Evolutionary conservation across 1,284 basidiomycete species (phyloP).

Genomic region (Rhizopogon parksii): DNA sequence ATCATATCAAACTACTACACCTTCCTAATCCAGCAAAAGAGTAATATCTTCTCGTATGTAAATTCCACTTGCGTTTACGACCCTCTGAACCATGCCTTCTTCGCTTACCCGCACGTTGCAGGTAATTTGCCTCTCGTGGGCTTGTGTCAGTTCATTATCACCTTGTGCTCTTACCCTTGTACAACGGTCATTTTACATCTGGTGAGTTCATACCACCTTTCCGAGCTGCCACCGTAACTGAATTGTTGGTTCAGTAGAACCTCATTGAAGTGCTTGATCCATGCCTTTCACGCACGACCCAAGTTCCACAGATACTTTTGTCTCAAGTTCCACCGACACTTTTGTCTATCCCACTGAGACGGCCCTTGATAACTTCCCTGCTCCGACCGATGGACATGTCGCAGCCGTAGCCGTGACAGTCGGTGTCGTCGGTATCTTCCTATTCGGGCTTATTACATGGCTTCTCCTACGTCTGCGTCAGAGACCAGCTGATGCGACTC

Average conservation of each 20-base stretch:
- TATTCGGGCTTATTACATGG: constrained; percentile 21
- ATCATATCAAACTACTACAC: constrained; percentile 5
- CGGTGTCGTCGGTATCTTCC: constrained; percentile 20
- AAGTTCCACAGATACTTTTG: constrained; percentile 8
- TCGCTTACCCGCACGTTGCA: neutral
- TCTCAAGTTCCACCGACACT: constrained; percentile 3
- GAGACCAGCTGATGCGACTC: neutral
- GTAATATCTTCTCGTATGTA: neutral
- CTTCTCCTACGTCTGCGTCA: constrained; percentile 22
- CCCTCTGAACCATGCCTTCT: neutral
- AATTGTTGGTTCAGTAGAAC: neutral
- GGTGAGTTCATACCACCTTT: neutral
- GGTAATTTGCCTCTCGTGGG: neutral
- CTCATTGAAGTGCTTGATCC: neutral
- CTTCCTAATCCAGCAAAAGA: constrained; percentile 9
- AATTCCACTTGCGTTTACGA: neutral
- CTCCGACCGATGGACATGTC: constrained; percentile 14
- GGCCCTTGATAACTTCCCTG: constrained; percentile 8
- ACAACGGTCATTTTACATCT: neutral
- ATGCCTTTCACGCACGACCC: constrained; percentile 11
- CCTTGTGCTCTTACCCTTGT: neutral
- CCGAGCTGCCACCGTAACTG: neutral
- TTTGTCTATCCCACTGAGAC: constrained; percentile 8
- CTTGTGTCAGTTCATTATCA: neutral
- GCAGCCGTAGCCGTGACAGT: constrained; percentile 23